A percentile compares a stretch with the other conserved stretches of the same genome.
Evolutionary conservation across 495 filamentous ascomycete genomes (phyloP).

Genomic region (Penicillium malachiteum): DNA sequence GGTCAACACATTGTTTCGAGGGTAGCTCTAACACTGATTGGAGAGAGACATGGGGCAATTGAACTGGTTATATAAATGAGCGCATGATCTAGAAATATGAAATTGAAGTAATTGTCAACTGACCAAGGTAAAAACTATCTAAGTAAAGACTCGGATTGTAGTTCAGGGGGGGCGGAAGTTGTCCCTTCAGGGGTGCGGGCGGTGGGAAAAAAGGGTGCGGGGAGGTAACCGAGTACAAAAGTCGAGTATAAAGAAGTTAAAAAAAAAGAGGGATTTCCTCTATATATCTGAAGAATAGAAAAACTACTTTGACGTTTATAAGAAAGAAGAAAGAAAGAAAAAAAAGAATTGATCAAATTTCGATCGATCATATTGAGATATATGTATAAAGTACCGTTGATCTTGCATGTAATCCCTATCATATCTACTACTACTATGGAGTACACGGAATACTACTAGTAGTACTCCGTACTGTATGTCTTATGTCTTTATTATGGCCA

Average conservation of each 20-base stretch:
- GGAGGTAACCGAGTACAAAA: background rate
- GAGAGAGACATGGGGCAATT: constrained; percentile 20
- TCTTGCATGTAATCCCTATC: too few relatives aligned
- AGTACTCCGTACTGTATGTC: too few relatives aligned
- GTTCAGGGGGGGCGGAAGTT: background rate
- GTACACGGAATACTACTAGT: too few relatives aligned
- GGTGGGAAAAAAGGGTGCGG: constrained; percentile 2
- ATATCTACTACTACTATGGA: too few relatives aligned
- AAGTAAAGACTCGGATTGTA: background rate
- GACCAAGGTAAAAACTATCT: background rate
- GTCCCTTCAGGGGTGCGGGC: constrained; percentile 17
- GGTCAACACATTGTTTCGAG: constrained; percentile 19
- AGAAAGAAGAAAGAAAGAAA: too few relatives aligned
- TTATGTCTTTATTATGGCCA: too few relatives aligned
- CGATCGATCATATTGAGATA: too few relatives aligned
- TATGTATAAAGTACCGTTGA: too few relatives aligned
- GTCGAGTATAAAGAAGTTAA: background rate
- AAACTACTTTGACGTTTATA: background rate
- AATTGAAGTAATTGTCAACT: background rate
- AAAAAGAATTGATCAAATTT: too few relatives aligned
- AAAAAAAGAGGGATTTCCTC: background rate
- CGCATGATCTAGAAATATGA: constrained; percentile 5
- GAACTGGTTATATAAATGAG: constrained; percentile 5
- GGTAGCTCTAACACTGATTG: background rate
- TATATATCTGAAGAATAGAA: background rate